Conservation (phyloP, 441 rosid species). For the Cnidoscolus chayamansa region DNA sequence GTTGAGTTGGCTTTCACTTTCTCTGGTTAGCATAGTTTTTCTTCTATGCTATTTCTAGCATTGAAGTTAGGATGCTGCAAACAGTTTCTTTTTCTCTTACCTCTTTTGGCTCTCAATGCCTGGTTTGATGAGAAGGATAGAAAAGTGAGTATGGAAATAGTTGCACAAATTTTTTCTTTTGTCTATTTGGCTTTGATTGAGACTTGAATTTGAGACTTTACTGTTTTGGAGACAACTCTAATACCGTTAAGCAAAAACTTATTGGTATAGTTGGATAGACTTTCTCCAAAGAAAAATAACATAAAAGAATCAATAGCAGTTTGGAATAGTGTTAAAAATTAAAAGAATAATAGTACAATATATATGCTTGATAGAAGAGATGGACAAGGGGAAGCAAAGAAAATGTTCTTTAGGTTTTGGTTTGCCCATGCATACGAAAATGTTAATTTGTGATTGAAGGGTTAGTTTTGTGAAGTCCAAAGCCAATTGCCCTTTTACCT, state of each 20-base stretch:
- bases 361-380: neutral
- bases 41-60: neutral
- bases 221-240: too few species aligned
- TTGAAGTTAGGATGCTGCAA: constrained; percentile 5
- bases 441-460: neutral
- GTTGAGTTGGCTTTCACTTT: neutral
- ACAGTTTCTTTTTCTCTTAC: neutral
- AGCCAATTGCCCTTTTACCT: neutral
- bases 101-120: neutral
- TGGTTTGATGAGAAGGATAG: neutral
- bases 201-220: too few species aligned
- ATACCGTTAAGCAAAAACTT: too few species aligned
- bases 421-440: neutral
- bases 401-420: neutral
- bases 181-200: neutral
- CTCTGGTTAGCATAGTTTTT: neutral
- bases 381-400: neutral
- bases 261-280: too few species aligned
- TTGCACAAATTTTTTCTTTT: neutral
- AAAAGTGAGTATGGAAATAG: neutral
- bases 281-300: neutral
- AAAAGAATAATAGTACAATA: neutral
- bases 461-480: neutral
- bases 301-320: neutral
- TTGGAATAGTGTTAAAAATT: too few species aligned